phyloP scores from a whole-genome alignment of 352 stramenopile species.

The Globisporangium polare region DNA sequence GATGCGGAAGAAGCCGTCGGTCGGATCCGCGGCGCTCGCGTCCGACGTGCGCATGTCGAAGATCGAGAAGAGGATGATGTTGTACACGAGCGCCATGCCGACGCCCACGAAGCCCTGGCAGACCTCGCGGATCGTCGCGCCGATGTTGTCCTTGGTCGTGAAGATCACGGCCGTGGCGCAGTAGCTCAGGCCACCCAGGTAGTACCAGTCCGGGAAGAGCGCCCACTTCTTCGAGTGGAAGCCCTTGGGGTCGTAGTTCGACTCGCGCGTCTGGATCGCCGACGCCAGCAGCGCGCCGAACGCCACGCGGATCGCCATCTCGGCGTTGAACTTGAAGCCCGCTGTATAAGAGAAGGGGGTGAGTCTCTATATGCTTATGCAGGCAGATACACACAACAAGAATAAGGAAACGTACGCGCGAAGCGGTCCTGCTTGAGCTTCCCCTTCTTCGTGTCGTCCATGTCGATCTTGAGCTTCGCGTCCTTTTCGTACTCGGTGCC shows the following conservation, averaged over 20 bases:
- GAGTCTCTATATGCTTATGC: neutral
- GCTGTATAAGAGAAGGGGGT: conserved; percentile 12
- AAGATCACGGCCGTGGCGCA: conserved; percentile 40
- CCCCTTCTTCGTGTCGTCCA: conserved; percentile 21
- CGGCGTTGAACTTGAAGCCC: conserved; percentile 28
- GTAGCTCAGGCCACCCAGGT: conserved; percentile 56
- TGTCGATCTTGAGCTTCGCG: conserved; percentile 24
- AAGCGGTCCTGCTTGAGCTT: conserved; percentile 20
- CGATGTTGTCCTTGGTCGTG: conserved; percentile 33
- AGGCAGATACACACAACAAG: neutral
- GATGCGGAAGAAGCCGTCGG: conserved; percentile 42
- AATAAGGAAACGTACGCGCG: conserved; percentile 17
- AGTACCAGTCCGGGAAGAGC: conserved; percentile 62
- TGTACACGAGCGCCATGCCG: conserved; percentile 57
- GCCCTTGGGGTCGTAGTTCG: conserved; percentile 23
- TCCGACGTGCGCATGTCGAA: conserved; percentile 34
- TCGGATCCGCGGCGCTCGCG: conserved; percentile 10
- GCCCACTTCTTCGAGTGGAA: conserved; percentile 44
- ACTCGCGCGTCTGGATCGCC: conserved; percentile 46
- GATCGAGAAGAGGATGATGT: conserved; percentile 49
- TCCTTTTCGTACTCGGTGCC: conserved; percentile 31
- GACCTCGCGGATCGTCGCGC: conserved; percentile 36
- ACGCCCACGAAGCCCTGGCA: conserved; percentile 37
- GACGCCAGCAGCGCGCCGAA: conserved; percentile 57
- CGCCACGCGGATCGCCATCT: conserved; percentile 49